These are phyloP conservation scores for Flaveria floridana DNA, from an alignment of 140 eudicot genomes.

Conservation along the genomic window DNA sequence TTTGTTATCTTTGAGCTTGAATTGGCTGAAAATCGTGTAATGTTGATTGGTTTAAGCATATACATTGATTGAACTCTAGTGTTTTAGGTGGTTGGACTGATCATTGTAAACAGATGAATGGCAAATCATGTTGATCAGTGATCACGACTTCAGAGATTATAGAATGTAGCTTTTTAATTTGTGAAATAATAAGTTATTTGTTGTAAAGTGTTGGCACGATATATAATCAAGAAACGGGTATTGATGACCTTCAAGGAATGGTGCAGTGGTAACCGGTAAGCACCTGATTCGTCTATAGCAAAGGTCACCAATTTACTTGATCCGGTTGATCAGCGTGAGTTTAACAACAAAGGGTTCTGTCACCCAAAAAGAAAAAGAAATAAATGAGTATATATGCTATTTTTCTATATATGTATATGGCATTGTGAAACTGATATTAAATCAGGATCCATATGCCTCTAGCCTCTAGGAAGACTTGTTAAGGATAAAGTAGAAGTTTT, in stretches of 20 bases:
- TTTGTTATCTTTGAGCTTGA: neutral
- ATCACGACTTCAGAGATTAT: neutral
- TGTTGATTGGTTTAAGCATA: neutral
- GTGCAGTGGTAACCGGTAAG: too few relatives aligned
- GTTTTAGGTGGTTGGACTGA: neutral
- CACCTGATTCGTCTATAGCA: too few relatives aligned
- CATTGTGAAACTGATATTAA: neutral
- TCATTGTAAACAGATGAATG: too few relatives aligned
- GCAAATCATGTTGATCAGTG: too few relatives aligned
- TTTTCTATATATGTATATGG: too few relatives aligned
- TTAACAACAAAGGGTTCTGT: too few relatives aligned
- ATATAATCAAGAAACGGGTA: neutral
- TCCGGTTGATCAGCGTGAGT: too few relatives aligned
- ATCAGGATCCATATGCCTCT: neutral
- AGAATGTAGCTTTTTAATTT: neutral
- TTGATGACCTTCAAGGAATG: neutral
- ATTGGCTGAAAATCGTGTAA: too few relatives aligned
- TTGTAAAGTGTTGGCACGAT: neutral
- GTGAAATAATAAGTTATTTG: neutral
- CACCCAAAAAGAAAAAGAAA: too few relatives aligned
- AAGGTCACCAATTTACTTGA: too few relatives aligned
- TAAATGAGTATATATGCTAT: too few relatives aligned
- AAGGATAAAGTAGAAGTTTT: neutral
- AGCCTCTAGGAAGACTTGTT: neutral
- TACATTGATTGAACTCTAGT: neutral